Base-by-base conservation (phyloP, 2,329 filamentous ascomycete species). In the Erysiphe neolycopersici region DNA sequence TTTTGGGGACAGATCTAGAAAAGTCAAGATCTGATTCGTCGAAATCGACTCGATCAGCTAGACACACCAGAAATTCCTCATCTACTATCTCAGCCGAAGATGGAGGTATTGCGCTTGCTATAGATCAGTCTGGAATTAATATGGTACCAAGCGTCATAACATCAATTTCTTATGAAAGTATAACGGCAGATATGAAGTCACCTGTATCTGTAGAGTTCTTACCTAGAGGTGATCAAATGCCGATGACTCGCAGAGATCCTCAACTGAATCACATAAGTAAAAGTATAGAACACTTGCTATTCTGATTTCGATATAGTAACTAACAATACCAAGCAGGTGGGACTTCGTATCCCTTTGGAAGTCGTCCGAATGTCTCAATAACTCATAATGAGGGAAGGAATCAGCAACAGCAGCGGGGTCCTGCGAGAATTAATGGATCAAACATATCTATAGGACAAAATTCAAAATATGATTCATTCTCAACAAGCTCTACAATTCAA, bases 261-360 rank as follows among this genome's bases (percentile, higher is more conserved):
- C 67, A 80, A 46, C 81, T 84, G 29, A 80, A 89, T 59, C 82
- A 92, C 54, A 62, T 91, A 44, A 85, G 83, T 59, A 85, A 83
- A 61, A 67, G 66, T 50, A 72, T 72, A 41, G 64, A 64, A 52
- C 85, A 94, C 60, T 93, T 76, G 56, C 19, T 22, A 22, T 83
- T 93, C 62, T 87, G 93, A 56, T 93, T 94, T 58, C 83, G 84
- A 37, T 69, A 69, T 43, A 73, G 79, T 57, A 75, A 78, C 50
- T 63, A 71, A 29, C 60, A 67, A 42, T 57, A 62, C 35, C 56
- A 63, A 44, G 60, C 64, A 46, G 65, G 62, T 51, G 57, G 64
- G 41, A 64, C 64, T 46, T 64, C 69, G 35, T 71, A 77, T 53
- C 64, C 69, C 38, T 69, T 70, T 9, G 72, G 71, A 11, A 67